Percentiles rank a stretch among this genome's conserved stretches.
Conservation (phyloP, 345 rosid genomes). For the Orychophragmus violaceus region DNA sequence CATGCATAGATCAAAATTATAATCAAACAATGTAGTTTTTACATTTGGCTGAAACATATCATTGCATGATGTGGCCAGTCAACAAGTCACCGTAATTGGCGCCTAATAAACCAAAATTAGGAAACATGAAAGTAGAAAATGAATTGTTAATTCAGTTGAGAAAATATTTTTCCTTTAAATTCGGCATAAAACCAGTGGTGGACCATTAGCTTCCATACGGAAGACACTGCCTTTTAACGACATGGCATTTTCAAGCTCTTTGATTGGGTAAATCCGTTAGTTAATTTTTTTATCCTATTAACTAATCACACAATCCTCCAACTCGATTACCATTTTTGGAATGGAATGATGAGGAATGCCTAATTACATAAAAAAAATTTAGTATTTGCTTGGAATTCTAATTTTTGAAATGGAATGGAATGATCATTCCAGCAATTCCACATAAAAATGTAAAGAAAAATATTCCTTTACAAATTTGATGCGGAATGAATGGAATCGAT, state of each 20-base stretch:
- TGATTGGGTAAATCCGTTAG: constrained; percentile 15
- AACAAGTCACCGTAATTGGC: constrained; percentile 1
- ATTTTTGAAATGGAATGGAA: no score
- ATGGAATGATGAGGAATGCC: no score
- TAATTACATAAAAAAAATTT: no score
- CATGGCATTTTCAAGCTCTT: background rate
- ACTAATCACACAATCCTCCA: constrained; percentile 14
- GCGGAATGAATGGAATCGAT: no score
- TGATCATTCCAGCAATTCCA: no score
- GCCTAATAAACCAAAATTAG: background rate
- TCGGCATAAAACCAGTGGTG: constrained; percentile 18
- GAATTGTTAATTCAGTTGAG: background rate
- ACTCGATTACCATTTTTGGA: no score
- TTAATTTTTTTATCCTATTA: background rate
- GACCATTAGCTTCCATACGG: constrained; percentile 10
- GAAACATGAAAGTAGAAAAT: background rate
- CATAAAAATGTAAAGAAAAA: no score
- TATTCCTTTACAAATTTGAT: no score
- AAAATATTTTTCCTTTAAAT: background rate
- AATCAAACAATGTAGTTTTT: background rate
- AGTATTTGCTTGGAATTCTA: no score
- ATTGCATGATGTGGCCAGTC: constrained; percentile 9
- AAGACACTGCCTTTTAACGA: constrained; percentile 13
- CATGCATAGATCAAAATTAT: background rate
- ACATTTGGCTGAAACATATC: background rate